Evolutionary conservation across 495 filamentous ascomycete genomes (phyloP).

Genomic region (Penicillium ucsense): DNA sequence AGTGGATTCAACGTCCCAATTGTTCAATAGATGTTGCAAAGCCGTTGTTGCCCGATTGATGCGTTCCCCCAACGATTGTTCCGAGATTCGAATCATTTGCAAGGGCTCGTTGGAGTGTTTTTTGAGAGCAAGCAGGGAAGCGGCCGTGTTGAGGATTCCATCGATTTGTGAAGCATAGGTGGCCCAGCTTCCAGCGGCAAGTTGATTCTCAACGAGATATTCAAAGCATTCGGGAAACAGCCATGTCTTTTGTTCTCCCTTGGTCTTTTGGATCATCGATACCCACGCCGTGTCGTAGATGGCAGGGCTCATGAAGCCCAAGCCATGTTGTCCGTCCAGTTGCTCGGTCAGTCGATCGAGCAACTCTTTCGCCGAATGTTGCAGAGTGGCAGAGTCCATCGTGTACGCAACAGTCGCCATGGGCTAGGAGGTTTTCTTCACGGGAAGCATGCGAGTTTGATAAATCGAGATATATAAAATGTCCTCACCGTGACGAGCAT

Average conservation of each 20-base stretch:
- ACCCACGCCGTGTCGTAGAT: constrained; percentile 8
- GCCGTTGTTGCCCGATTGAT: not conserved
- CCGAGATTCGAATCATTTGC: not conserved
- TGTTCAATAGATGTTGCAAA: not conserved
- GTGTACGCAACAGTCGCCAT: not conserved
- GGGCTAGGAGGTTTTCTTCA: too few relatives aligned
- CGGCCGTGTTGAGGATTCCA: constrained; percentile 16
- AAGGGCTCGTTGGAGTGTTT: not conserved
- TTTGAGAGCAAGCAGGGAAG: constrained; percentile 13
- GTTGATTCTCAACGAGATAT: constrained; percentile 9
- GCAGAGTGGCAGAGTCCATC: not conserved
- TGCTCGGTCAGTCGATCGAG: constrained; percentile 1
- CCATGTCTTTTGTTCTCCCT: constrained; percentile 3
- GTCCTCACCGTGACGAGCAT: too few relatives aligned
- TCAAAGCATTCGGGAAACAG: constrained; percentile 17
- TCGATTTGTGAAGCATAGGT: constrained; percentile 7
- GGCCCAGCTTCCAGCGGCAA: constrained; percentile 12
- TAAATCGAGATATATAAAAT: too few relatives aligned
- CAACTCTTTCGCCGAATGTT: not conserved
- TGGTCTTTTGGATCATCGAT: constrained; percentile 1
- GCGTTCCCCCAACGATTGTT: not conserved
- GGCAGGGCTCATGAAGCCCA: constrained; percentile 3
- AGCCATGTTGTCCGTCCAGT: not conserved
- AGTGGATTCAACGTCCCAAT: not conserved
- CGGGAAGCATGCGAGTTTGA: too few relatives aligned